Conservation (phyloP, 1,284 basidiomycete genomes). For the Chiua sp. region DNA sequence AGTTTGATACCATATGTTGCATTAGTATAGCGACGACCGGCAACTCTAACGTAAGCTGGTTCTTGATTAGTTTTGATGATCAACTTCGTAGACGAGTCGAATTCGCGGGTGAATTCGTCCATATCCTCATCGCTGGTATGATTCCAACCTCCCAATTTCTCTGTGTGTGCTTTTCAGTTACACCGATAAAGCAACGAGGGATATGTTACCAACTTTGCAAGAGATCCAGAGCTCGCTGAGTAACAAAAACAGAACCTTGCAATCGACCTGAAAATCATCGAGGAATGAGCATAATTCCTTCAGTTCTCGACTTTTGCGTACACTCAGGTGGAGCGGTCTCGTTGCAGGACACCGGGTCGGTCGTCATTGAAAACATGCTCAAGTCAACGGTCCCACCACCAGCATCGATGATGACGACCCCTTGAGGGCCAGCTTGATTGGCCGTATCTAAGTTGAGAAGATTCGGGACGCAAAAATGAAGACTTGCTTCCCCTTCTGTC, state of each 20-base stretch:
- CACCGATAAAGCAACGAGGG: not conserved
- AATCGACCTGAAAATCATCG: constrained; percentile 9
- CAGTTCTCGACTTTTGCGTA: constrained; percentile 19
- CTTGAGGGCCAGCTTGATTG: constrained; percentile 29
- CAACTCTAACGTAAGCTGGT: constrained; percentile 14
- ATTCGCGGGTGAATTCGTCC: constrained; percentile 9
- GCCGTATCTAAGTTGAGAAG: constrained; percentile 1
- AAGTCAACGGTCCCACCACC: constrained; percentile 42
- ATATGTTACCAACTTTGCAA: constrained; percentile 25
- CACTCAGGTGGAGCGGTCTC: constrained; percentile 44
- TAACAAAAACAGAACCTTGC: constrained; percentile 42
- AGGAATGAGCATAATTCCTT: not conserved
- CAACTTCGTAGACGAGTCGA: constrained; percentile 15
- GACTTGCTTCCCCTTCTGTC: constrained; percentile 29
- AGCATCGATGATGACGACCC: constrained; percentile 52
- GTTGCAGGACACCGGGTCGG: constrained; percentile 32
- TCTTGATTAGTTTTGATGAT: constrained; percentile 11
- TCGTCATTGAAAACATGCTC: constrained; percentile 44
- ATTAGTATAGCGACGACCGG: not conserved
- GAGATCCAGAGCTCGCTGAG: constrained; percentile 34
- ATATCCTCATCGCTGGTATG: constrained; percentile 25
- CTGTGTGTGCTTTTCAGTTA: constrained; percentile 16
- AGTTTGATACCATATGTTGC: not conserved
- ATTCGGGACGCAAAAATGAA: constrained; percentile 22
- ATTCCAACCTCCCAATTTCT: constrained; percentile 30